Evolutionary conservation across 176 grass and related monocot species (phyloP).

Genomic region (Raddia distichophylla): DNA sequence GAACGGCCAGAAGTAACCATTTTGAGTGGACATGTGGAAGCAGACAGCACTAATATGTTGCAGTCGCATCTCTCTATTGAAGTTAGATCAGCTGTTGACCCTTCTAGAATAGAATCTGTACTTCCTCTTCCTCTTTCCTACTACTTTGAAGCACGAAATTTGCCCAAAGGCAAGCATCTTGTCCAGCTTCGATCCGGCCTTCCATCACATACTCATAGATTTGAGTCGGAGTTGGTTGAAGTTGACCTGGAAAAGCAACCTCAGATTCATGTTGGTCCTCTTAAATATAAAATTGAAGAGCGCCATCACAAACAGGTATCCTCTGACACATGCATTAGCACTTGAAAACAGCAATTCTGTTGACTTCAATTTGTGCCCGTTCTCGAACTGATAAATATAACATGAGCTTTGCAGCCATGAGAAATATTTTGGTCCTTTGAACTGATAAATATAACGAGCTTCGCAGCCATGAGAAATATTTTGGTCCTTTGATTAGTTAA

Average conservation of each 20-base stretch:
- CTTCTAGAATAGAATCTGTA: conserved; percentile 76
- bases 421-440: background rate
- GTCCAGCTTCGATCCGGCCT: conserved; percentile 83
- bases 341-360: background rate
- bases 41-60: conserved; percentile 52
- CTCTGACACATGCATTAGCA: conserved; percentile 16
- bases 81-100: conserved; percentile 68
- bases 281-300: conserved; percentile 81
- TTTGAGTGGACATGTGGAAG: conserved; percentile 85
- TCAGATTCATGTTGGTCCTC: conserved; percentile 85
- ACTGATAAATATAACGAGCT: conserved; percentile 11
- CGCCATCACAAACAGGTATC: conserved; percentile 86
- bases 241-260: conserved; percentile 84
- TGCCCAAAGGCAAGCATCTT: conserved; percentile 71
- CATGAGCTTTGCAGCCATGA: conserved; percentile 17
- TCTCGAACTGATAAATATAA: conserved; percentile 16
- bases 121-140: conserved; percentile 78
- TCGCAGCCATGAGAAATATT: no score
- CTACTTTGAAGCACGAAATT: conserved; percentile 82
- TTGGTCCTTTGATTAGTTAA: no score
- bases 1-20: conserved; percentile 77
- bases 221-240: conserved; percentile 80
- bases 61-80: conserved; percentile 85
- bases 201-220: conserved; percentile 68
- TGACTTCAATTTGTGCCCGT: conserved; percentile 2